phyloP scores from a whole-genome alignment of 768 basidiomycete genomes.

The Boletus subparvulus region DNA sequence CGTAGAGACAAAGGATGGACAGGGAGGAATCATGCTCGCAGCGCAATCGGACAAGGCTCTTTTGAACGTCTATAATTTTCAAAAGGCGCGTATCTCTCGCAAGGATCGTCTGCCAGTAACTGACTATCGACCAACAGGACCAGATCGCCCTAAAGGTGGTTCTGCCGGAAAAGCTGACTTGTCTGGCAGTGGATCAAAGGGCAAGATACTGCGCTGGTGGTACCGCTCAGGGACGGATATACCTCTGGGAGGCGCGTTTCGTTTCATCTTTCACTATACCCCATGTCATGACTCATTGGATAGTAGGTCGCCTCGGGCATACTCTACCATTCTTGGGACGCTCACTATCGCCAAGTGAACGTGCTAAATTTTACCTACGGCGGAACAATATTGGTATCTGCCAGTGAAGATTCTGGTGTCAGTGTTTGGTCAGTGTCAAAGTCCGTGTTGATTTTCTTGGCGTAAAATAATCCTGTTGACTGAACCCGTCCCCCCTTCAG shows the following conservation, averaged over 20 bases:
- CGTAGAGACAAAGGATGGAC: slow-evolving; percentile 63
- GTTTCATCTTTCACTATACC: background rate
- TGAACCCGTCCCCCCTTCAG: slow-evolving; percentile 37
- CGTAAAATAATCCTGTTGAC: slow-evolving; percentile 12
- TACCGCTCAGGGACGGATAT: slow-evolving; percentile 83
- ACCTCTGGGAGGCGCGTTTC: slow-evolving; percentile 88
- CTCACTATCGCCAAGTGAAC: slow-evolving; percentile 89
- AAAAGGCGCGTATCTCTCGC: slow-evolving; percentile 61
- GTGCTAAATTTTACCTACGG: slow-evolving; percentile 83
- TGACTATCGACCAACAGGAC: slow-evolving; percentile 53
- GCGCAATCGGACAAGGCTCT: slow-evolving; percentile 88
- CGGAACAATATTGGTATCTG: slow-evolving; percentile 76
- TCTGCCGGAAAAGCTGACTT: slow-evolving; percentile 85
- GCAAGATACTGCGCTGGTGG: slow-evolving; percentile 87
- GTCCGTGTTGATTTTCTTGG: slow-evolving; percentile 43
- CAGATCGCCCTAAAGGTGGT: slow-evolving; percentile 85
- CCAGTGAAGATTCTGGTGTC: slow-evolving; percentile 87
- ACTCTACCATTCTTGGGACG: slow-evolving; percentile 88
- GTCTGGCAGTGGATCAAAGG: slow-evolving; percentile 68
- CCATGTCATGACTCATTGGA: slow-evolving; percentile 19
- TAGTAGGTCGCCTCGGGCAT: slow-evolving; percentile 89
- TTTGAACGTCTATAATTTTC: slow-evolving; percentile 88
- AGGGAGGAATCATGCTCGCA: slow-evolving; percentile 83
- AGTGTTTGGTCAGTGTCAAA: slow-evolving; percentile 88
- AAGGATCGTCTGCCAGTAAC: background rate